Base-by-base conservation (phyloP, 176 grass and related monocot genomes). In the Rhynchospora tenuis region DNA sequence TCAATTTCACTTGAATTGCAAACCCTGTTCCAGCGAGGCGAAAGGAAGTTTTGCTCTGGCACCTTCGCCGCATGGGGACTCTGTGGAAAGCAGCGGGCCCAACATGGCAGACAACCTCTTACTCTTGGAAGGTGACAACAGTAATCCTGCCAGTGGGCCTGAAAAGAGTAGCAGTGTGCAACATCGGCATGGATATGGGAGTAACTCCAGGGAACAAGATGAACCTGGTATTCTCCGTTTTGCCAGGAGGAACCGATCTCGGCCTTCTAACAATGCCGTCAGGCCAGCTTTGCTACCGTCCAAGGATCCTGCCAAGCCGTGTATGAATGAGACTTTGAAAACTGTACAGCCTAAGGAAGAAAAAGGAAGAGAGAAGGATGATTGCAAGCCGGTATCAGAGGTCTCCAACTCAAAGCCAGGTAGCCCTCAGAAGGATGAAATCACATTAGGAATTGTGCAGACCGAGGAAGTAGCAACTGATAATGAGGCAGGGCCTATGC, bases 51-150 rank as follows among this genome's bases (percentile, higher is more conserved):
- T 92, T 87, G 85, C 93, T 62, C 80, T 93, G 82, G 88, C 88
- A 77, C 81, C 91, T 24, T 99, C 97, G 38, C 93, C 93, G 11
- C 91, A 90, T 89, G 97, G 91, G 29, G 97, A 99, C 87, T 99
- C 93, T 0, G 83, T 96, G 64, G 97, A 96, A 90, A 99, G 97
- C 76, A 91, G 88, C 88, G 93, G 86, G 86, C 83, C 88, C 79
- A 96, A 95, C 74, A 99, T 85, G 81, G 95, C 84, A 3, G 97
- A 99, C 85, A 99, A 96, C 93, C 83, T 96, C 71, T 93, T 86
- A 84, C 91, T 99, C 85, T 84, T 95, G 56, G 89, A 99, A 92
- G 91, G 89, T 87, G 91, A 99, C 71, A 92, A 88, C 73, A 90
- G 66, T 83, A 99, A 90, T 51, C 75, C 79, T 86, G 88, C 85